Evolutionary conservation across 2,329 filamentous ascomycete species (phyloP).

Genomic region (Cladosporium sphaerospermum): DNA sequence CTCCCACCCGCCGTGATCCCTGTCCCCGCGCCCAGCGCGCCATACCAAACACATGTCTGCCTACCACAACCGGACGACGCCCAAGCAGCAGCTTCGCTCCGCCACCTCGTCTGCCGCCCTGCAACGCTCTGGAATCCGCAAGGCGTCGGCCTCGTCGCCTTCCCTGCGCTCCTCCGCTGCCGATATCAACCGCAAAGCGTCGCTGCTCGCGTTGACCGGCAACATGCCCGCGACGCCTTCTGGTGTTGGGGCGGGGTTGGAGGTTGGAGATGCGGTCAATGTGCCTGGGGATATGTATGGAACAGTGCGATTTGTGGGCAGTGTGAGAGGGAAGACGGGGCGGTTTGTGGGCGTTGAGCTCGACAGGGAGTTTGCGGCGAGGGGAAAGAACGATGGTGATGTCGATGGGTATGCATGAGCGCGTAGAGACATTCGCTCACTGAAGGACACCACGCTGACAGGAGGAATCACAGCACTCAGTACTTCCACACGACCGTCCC

Average conservation of each 20-base stretch:
- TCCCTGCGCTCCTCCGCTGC: conserved; percentile 37
- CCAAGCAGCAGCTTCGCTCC: conserved; percentile 27
- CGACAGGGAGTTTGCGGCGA: conserved; percentile 67
- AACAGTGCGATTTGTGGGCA: conserved; percentile 79
- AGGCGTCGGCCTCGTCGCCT: conserved; percentile 36
- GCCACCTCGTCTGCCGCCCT: conserved; percentile 14
- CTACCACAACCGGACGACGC: conserved; percentile 34
- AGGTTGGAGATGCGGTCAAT: conserved; percentile 78
- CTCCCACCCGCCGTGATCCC: not conserved
- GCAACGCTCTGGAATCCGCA: conserved; percentile 33
- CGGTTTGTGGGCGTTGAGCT: conserved; percentile 90
- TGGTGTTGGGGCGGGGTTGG: conserved; percentile 36
- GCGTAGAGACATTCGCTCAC: not conserved
- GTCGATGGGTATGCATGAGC: conserved; percentile 73
- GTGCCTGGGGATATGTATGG: conserved; percentile 92
- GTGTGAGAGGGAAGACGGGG: conserved; percentile 82
- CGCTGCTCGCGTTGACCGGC: conserved; percentile 61
- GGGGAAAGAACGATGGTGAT: conserved; percentile 93
- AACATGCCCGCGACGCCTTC: conserved; percentile 13
- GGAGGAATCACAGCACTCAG: conserved; percentile 1
- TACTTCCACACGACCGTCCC: conserved; percentile 78
- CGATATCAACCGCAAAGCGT: conserved; percentile 60
- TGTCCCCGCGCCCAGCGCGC: not conserved
- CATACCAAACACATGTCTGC: not conserved
- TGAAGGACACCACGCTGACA: not conserved